phyloP scores from a whole-genome alignment of 306 rosid species.

The Pterocarpus macrocarpus region DNA sequence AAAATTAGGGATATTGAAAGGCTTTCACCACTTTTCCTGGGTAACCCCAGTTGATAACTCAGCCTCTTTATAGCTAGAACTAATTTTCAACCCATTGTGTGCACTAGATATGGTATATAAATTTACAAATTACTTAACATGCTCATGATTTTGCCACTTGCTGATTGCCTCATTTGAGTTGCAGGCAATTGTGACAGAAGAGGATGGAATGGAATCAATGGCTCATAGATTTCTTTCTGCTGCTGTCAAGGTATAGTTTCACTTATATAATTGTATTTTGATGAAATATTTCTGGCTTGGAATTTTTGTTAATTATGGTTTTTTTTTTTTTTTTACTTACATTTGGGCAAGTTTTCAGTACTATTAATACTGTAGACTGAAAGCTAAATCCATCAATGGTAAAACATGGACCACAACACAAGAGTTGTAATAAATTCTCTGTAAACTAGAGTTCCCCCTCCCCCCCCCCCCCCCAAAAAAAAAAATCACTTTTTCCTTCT shows the following conservation, averaged over 20 bases:
- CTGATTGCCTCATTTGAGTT: constrained; percentile 49
- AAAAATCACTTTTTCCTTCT: background rate
- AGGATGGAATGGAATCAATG: constrained; percentile 98
- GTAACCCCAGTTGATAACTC: constrained; percentile 22
- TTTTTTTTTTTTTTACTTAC: background rate
- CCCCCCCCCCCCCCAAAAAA: no score
- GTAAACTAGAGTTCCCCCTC: background rate
- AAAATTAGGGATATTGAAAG: background rate
- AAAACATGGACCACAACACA: background rate
- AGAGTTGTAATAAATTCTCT: background rate
- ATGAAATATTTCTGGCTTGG: constrained; percentile 31
- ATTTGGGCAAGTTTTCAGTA: background rate
- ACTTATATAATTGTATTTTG: constrained; percentile 21
- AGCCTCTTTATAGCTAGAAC: constrained; percentile 14
- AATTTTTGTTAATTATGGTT: background rate
- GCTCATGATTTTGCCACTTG: constrained; percentile 32
- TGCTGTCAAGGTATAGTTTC: constrained; percentile 79
- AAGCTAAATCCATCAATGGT: constrained; percentile 12
- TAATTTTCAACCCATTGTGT: constrained; percentile 25
- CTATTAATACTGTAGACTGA: constrained; percentile 4
- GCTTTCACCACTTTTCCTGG: constrained; percentile 20
- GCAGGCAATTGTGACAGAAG: constrained; percentile 94
- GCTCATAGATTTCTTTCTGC: constrained; percentile 99
- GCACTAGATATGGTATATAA: constrained; percentile 31
- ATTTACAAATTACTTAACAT: constrained; percentile 29